Evolutionary conservation across 2,329 filamentous ascomycete species (phyloP), one percentile per base, ranked within the genome.

Genomic region (Passalora sequoiae): DNA sequence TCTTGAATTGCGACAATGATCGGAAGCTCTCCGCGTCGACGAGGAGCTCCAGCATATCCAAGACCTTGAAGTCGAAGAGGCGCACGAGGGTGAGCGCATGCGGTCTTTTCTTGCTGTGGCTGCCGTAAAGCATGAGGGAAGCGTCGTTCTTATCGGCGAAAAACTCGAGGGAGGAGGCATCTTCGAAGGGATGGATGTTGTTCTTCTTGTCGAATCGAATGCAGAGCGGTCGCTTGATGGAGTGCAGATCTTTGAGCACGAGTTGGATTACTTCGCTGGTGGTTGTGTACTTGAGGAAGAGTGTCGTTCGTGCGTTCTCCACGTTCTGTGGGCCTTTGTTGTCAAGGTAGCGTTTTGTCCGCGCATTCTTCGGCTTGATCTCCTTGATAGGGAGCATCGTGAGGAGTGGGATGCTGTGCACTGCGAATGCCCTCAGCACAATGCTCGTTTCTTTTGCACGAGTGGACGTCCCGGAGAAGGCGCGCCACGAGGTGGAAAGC

Each of bases 121-220:
- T 83, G 40, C 83, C 89, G 59, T 94, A 94, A 54, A 92, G 77
- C 54, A 96, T 76, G 36, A 96, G 73, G 33, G 82, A 85, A 60
- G 86, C 83, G 66, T 98, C 92, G 70, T 98, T 98, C 74, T 97
- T 98, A 64, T 89, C 83, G 51, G 84, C 84, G 73, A 98, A 89
- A 73, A 98, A 98, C 69, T 96, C 88, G 55, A 97, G 78, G 40
- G 85, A 91, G 20, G 83, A 75, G 52, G 85, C 72, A 65, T 94
- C 89, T 67, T 96, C 91, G 67, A 98, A 98, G 2, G 92, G 92
- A 67, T 92, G 89, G 59, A 95, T 84, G 56, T 81, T 76, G 69
- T 98, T 98, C 74, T 97, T 97, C 78, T 97, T 98, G 69, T 81
- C 86, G 72, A 98, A 95, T 56, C 89, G 89, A 67, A 94, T 84